Base-by-base conservation (phyloP, 1,284 basidiomycete genomes). In the Volvariella volvacea region DNA sequence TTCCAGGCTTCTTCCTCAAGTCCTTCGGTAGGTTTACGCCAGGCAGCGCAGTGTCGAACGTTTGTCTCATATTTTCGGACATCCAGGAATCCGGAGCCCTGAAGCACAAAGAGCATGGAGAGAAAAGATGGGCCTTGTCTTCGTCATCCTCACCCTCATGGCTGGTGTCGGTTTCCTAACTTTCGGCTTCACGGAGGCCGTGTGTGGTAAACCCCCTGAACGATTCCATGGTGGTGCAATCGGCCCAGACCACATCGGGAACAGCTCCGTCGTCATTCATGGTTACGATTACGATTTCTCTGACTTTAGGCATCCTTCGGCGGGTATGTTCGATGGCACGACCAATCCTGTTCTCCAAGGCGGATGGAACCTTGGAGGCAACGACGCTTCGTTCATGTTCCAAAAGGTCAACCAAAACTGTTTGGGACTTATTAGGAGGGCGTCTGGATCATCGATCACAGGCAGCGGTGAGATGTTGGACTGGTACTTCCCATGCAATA, bases 401-500 rank as follows among this genome's bases (percentile, higher is more conserved):
- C 95, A 99, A 67, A 88, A 82, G 42, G 82, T 87, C 50, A 94
- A 94, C 60, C 70, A 86, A 55, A 75, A 86, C 47, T 99, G 95
- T 61, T 64, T 78, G 16, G 78, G 76, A 19, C 56, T 92, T 56
- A 86, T 99, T 57, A 86, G 78, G 10, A 80, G 83, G 47, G 75
- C 88, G 9, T 55, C 68, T 21, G 78, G 75, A 37, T 86, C 87
- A 4, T 74, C 72, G 41, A 92, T 94, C 54, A 68, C 74, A 6
- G 73, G 78, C 33, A 71, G 58, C 14, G 75, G 76, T 32, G 71
- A 71, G 22, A 57, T 65, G 42, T 60, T 83, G 47, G 76, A 88
- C 54, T 96, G 91, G 88, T 97, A 97, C 66, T 97, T 98, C 65
- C 92, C 94, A 2, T 99, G 96, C 74, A 95, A 95, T 58, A 65